These are phyloP conservation scores for Aspergillus panamensis DNA, from an alignment of 495 filamentous ascomycete genomes.

Conservation along the genomic window DNA sequence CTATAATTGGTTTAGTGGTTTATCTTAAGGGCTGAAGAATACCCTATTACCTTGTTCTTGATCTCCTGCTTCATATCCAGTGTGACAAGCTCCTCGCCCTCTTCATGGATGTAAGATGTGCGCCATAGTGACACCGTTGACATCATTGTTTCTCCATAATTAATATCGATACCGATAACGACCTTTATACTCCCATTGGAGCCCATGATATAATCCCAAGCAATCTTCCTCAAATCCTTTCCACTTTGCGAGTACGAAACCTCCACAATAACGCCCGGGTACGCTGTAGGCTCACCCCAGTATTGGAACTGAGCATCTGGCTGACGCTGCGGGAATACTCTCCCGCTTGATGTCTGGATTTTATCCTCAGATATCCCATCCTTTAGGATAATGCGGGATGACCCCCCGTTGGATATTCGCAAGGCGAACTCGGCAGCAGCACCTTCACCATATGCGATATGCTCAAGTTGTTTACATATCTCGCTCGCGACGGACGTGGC, in stretches of 20 bases:
- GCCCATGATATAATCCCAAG: not conserved
- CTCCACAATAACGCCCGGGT: not conserved
- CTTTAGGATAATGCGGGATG: not conserved
- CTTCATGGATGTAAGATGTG: not conserved
- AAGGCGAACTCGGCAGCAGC: not conserved
- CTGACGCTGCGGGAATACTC: not conserved
- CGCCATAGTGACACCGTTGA: not conserved
- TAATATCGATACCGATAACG: slow-evolving; percentile 1
- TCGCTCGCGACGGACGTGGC: not conserved
- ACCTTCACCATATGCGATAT: not conserved
- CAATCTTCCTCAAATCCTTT: not conserved
- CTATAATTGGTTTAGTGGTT: no score
- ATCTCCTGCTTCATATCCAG: slow-evolving; percentile 2
- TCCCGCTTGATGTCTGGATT: not conserved
- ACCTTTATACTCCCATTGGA: slow-evolving; percentile 1
- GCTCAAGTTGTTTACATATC: slow-evolving; percentile 1
- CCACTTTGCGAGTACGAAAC: slow-evolving; percentile 2
- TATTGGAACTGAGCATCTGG: not conserved
- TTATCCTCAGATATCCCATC: not conserved
- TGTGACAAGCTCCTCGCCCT: not conserved
- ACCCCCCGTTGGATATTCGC: not conserved
- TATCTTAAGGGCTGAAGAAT: no score
- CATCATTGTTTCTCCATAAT: not conserved
- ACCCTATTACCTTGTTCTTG: not conserved
- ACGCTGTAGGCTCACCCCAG: not conserved